These are phyloP conservation scores for Sporobolomyces phaffii DNA, from an alignment of 768 basidiomycete genomes.

Conservation along the genomic window DNA sequence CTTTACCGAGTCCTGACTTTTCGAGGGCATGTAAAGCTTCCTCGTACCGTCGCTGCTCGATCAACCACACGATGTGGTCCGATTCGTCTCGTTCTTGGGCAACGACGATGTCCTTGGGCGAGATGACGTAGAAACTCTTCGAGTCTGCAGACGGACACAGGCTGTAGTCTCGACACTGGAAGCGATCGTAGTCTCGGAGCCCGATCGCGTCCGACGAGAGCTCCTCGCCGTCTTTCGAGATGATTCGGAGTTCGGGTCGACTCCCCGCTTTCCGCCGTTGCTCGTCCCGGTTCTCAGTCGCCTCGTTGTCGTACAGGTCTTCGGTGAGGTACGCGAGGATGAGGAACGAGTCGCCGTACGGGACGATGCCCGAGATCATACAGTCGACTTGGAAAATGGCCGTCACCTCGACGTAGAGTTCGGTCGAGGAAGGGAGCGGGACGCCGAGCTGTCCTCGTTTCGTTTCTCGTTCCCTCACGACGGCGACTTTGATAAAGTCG, in stretches of 20 bases:
- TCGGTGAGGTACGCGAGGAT: slow-evolving; percentile 68
- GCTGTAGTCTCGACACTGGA: slow-evolving; percentile 90
- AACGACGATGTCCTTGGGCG: slow-evolving; percentile 77
- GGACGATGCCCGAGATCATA: slow-evolving; percentile 85
- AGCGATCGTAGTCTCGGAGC: slow-evolving; percentile 69
- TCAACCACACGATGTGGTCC: slow-evolving; percentile 88
- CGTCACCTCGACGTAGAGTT: slow-evolving; percentile 73
- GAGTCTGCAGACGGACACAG: slow-evolving; percentile 17
- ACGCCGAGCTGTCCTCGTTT: slow-evolving; percentile 33
- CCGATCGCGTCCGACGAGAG: slow-evolving; percentile 74
- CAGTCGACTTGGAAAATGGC: slow-evolving; percentile 88
- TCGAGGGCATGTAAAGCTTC: slow-evolving; percentile 81
- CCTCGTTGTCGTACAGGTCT: slow-evolving; percentile 53
- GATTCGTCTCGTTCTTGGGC: slow-evolving; percentile 79
- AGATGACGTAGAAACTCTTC: slow-evolving; percentile 66
- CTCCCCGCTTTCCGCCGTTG: slow-evolving; percentile 79
- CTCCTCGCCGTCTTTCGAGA: slow-evolving; percentile 82
- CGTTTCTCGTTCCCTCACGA: slow-evolving; percentile 50
- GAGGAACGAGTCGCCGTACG: slow-evolving; percentile 59
- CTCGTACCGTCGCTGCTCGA: slow-evolving; percentile 76
- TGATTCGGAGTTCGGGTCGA: slow-evolving; percentile 88
- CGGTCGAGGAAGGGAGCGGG: slow-evolving; percentile 26
- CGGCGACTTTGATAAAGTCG: slow-evolving; percentile 81
- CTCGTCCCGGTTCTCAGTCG: slow-evolving; percentile 61
- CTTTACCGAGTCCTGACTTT: slow-evolving; percentile 51